Conservation (phyloP, 148 eudicot genomes). For the Persicaria tinctoria region DNA sequence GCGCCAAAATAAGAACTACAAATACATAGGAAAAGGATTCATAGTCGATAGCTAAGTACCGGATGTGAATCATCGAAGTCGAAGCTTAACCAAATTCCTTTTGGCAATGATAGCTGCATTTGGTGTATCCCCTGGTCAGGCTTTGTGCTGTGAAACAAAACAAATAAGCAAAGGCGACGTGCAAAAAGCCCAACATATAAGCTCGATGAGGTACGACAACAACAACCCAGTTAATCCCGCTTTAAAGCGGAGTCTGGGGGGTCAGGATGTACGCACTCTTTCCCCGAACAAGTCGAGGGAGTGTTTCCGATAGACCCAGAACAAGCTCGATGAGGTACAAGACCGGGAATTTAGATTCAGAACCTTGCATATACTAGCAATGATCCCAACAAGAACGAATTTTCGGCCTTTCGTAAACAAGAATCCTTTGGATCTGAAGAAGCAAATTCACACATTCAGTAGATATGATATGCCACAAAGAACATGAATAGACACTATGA, state of each 20-base stretch:
- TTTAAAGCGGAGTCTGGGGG: no score
- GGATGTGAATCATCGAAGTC: constrained; percentile 96
- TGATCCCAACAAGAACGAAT: constrained; percentile 82
- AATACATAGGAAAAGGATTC: background rate
- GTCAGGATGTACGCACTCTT: no score
- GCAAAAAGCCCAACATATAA: no score
- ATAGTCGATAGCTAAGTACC: constrained; percentile 29
- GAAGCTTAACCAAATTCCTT: constrained; percentile 80
- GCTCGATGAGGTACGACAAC: no score
- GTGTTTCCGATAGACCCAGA: no score
- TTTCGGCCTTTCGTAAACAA: constrained; percentile 53
- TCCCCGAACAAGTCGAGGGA: no score
- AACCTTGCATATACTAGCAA: constrained; percentile 84
- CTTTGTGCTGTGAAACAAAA: constrained; percentile 40
- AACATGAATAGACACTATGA: constrained; percentile 1
- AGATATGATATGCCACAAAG: background rate
- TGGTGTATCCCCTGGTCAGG: constrained; percentile 46
- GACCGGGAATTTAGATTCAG: background rate
- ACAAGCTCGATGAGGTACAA: no score
- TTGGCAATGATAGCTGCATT: constrained; percentile 56
- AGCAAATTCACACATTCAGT: background rate
- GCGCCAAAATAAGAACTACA: background rate
- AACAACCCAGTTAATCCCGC: no score
- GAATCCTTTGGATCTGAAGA: constrained; percentile 73
- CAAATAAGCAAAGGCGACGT: background rate